Evolutionary conservation across 2,329 filamentous ascomycete genomes (phyloP), one percentile per base, ranked within the genome.

Genomic region (Monosporascus sp.): DNA sequence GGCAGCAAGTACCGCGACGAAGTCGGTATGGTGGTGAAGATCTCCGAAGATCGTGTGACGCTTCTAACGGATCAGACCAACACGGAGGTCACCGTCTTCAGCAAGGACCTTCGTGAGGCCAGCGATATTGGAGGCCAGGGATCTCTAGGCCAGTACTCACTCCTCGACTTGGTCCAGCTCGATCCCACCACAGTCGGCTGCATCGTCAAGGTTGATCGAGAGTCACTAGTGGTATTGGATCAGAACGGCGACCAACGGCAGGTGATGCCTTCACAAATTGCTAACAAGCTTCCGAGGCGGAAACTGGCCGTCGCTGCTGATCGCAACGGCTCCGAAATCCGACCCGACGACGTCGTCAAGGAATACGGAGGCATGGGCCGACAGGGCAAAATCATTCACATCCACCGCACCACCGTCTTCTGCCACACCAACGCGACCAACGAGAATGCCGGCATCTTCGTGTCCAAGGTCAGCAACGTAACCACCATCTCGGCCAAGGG

Each of bases 61-160:
- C 77, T 99, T 59, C 77, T 99, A 59, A 96, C 90, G 47, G 94
- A 99, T 72, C 90, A 94, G 68, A 94, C 84, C 55, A 93, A 94
- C 71, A 85, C 86, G 50, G 94, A 99, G 68, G 91, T 99, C 61
- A 97, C 92, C 0, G 94, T 99, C 36, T 99, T 99, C 68, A 97
- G 93, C 75, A 97, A 96, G 69, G 94, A 99, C 73, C 74, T 99
- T 55, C 84, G 95, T 60, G 90, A 96, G 70, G 94, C 94, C 27
- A 90, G 90, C 51, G 94, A 97, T 67, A 90, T 91, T 61, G 92
- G 91, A 57, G 91, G 90, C 17, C 86, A 92, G 65, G 88, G 90
- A 27, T 84, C 85, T 34, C 75, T 93, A n/a, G 90, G 90, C 11
- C 89, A 95, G 70, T 97, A 89, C 69, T 88, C 92, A 61, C 84